phyloP scores from a whole-genome alignment of 164 flowering plant species.

The Stephania cephalantha region DNA sequence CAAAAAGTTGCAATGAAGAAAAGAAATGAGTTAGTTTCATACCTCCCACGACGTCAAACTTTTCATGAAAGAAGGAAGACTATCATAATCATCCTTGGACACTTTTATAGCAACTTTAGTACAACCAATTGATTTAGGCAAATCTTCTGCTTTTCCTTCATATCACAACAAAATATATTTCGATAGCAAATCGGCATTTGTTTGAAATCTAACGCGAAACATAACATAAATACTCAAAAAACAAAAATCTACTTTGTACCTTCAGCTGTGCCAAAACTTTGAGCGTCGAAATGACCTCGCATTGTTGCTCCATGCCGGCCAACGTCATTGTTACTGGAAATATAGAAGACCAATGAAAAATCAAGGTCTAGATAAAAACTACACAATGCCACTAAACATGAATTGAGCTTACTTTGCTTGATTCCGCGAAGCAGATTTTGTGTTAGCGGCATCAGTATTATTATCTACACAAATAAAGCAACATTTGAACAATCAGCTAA shows the following conservation, averaged over 20 bases:
- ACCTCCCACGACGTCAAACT: slow-evolving; percentile 85
- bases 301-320: slow-evolving; percentile 3
- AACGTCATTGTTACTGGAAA: slow-evolving; percentile 8
- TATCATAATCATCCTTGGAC: slow-evolving; percentile 58
- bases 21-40: slow-evolving; percentile 9
- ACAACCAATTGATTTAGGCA: slow-evolving; percentile 19
- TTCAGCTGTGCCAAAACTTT: slow-evolving; percentile 14
- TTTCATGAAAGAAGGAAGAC: slow-evolving; percentile 71
- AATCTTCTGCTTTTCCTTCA: slow-evolving; percentile 23
- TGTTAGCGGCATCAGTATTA: slow-evolving; percentile 11
- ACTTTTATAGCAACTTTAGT: slow-evolving; percentile 26
- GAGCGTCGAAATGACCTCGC: slow-evolving; percentile 7
- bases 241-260: slow-evolving; percentile 18
- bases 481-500: background rate
- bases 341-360: background rate
- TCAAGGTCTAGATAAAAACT: background rate
- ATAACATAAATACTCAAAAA: background rate
- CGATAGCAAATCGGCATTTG: background rate
- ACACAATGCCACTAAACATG: background rate
- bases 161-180: background rate
- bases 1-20: background rate
- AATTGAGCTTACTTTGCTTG: slow-evolving; percentile 12
- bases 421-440: slow-evolving; percentile 4
- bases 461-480: slow-evolving; percentile 10
- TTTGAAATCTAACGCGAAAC: background rate